Percentiles rank a stretch among this genome's conserved stretches.
Conservation (phyloP, 805 yeast species). For the Metschnikowia kunwiensis region DNA sequence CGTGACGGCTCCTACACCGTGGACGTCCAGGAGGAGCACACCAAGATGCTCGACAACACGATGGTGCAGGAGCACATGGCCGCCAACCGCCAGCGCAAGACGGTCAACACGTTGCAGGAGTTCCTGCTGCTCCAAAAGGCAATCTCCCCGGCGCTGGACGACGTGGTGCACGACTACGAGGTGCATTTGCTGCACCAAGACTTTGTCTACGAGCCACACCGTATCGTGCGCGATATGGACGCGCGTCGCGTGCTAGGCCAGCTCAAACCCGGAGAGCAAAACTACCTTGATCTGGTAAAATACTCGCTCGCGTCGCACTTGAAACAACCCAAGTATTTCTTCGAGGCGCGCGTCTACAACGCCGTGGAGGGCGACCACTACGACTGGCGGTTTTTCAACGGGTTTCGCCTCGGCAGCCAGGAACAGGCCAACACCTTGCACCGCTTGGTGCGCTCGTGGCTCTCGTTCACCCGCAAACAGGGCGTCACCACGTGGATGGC, state of each 20-base stretch:
- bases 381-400: constrained; percentile 29
- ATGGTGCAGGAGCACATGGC: constrained; percentile 23
- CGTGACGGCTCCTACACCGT: constrained; percentile 34
- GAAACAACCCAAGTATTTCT: constrained; percentile 38
- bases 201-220: constrained; percentile 24
- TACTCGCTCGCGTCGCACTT: constrained; percentile 9
- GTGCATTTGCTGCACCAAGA: constrained; percentile 26
- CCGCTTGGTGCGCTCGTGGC: constrained; percentile 24
- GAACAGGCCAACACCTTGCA: constrained; percentile 24
- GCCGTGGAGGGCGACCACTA: constrained; percentile 25
- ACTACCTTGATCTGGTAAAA: constrained; percentile 14
- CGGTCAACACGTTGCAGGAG: constrained; percentile 22
- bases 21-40: constrained; percentile 12
- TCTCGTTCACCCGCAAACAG: constrained; percentile 26
- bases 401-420: constrained; percentile 18
- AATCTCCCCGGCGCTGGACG: constrained; percentile 20
- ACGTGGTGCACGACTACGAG: constrained; percentile 27
- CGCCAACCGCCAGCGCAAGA: constrained; percentile 1
- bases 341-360: constrained; percentile 34
- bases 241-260: constrained; percentile 12
- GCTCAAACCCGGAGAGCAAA: constrained; percentile 8
- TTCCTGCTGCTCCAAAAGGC: constrained; percentile 20
- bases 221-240: constrained; percentile 18
- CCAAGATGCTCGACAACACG: constrained; percentile 22
- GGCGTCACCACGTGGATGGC: constrained; percentile 30